phyloP scores from a whole-genome alignment of 2,329 filamentous ascomycete genomes.

The Diplocarpon mali region DNA sequence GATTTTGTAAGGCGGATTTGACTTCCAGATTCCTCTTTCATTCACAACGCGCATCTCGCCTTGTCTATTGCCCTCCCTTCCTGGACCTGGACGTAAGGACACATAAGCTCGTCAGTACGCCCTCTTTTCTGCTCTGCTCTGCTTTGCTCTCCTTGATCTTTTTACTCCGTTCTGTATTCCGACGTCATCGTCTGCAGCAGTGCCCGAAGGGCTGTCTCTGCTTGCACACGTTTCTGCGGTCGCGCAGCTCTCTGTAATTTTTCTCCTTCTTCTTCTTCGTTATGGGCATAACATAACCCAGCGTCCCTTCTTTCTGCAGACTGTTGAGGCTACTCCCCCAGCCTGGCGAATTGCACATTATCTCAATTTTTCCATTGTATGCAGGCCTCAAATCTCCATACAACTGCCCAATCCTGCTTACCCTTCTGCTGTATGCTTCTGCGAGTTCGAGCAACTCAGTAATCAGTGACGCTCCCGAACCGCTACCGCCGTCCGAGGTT shows the following conservation, averaged over 20 bases:
- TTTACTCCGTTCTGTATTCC: constrained; percentile 6
- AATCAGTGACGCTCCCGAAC: constrained; percentile 6
- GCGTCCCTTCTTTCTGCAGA: constrained; percentile 15
- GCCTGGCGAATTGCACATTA: constrained; percentile 10
- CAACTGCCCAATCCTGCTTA: constrained; percentile 16
- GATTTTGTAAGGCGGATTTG: constrained; percentile 2
- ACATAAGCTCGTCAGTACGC: constrained; percentile 14
- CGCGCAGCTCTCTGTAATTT: constrained; percentile 15
- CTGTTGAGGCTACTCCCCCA: constrained; percentile 12
- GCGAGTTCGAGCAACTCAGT: constrained; percentile 4
- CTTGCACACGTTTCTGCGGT: constrained; percentile 14
- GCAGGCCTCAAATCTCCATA: constrained; percentile 17
- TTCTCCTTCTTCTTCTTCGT: too few relatives aligned
- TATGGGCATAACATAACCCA: constrained; percentile 13
- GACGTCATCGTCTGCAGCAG: constrained; percentile 8
- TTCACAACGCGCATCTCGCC: background rate
- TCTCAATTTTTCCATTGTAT: constrained; percentile 20
- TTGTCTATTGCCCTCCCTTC: constrained; percentile 3
- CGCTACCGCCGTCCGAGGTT: constrained; percentile 5
- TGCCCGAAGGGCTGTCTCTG: constrained; percentile 10
- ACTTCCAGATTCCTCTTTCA: constrained; percentile 1
- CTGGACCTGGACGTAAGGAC: constrained; percentile 9
- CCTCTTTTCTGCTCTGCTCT: constrained; percentile 1
- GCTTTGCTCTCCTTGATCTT: background rate
- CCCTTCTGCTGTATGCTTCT: constrained; percentile 13